Evolutionary conservation across 257 asterid species (phyloP), one percentile per base, ranked within the genome.

Genomic region (Primulina tabacum): DNA sequence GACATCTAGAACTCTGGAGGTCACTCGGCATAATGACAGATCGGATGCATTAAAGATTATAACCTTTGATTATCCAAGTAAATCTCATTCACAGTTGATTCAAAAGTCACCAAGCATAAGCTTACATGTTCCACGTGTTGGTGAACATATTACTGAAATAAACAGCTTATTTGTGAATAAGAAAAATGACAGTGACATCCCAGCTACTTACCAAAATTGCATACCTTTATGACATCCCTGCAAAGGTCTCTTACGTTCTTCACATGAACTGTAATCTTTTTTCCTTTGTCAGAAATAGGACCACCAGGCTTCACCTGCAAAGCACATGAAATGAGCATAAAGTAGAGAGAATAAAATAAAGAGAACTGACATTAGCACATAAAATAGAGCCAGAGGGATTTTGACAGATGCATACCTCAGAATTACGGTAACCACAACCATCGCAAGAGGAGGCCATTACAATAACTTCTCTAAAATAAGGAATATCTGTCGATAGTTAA

Each of bases 381-480:
- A 47, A 62, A 33, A 63, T 17, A 61, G 30, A 66, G 8, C n/a
- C 30, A 40, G 33, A 60, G 57, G 55, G 34, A 73, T 17, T 14
- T 8, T 56, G 43, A 71, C 30, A 34, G 10, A 69, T 21, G 69
- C 84, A 32, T 73, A 90, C 99, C 96, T 94, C 99, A 14, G 98
- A 88, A 78, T 80, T 94, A 26, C 98, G 91, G 73, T 91, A 94
- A 67, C 99, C 98, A 77, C 99, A 94, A 33, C 84, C 73, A 68
- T 91, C 99, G 75, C 98, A 94, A 52, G 95, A 56, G 59, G 98
- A 80, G 35, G 98, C 95, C 99, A 94, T 94, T 57, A 94, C 97
- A 58, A 94, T 85, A 58, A 91, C 97, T 83, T 94, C 95, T 82
- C 84, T 92, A 40, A 94, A 94, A 82, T 94, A 91, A 35, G 97